These are phyloP conservation scores for Phylloporus scabripes DNA, from an alignment of 768 basidiomycete genomes.

Conservation along the genomic window DNA sequence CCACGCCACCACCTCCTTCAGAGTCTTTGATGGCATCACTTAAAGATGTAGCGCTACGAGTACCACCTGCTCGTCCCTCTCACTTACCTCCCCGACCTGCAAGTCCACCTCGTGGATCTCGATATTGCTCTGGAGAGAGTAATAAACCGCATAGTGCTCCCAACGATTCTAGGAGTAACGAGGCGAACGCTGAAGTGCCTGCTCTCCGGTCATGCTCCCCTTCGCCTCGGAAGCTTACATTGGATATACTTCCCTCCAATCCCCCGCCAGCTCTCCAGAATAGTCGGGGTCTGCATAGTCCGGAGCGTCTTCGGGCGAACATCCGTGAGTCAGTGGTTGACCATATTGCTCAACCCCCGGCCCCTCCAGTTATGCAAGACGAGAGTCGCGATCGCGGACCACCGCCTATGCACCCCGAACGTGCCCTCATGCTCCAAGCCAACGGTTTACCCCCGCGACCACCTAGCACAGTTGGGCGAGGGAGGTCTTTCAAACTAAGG, in stretches of 20 bases:
- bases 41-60: constrained; percentile 5
- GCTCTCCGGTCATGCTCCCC: constrained; percentile 6
- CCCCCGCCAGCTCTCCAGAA: constrained; percentile 5
- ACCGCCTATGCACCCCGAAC: constrained; percentile 28
- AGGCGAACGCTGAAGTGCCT: constrained; percentile 2
- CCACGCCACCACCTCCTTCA: constrained; percentile 27
- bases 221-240: constrained; percentile 2
- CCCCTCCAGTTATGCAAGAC: not conserved
- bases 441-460: constrained; percentile 29
- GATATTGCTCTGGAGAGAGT: constrained; percentile 5
- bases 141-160: constrained; percentile 2
- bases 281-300: constrained; percentile 3
- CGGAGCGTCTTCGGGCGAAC: constrained; percentile 8
- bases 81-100: constrained; percentile 23
- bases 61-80: constrained; percentile 4
- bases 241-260: constrained; percentile 9
- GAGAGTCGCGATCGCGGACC: constrained; percentile 10
- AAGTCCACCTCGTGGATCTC: constrained; percentile 14
- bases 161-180: not conserved
- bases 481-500: constrained; percentile 14
- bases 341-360: constrained; percentile 3
- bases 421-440: constrained; percentile 26
- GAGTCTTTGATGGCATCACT: constrained; percentile 25
- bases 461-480: constrained; percentile 9
- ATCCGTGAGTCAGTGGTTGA: constrained; percentile 9